These are phyloP conservation scores for Paramecium caudatum DNA, from an alignment of 73 alveolate species.

Conservation along the genomic window DNA sequence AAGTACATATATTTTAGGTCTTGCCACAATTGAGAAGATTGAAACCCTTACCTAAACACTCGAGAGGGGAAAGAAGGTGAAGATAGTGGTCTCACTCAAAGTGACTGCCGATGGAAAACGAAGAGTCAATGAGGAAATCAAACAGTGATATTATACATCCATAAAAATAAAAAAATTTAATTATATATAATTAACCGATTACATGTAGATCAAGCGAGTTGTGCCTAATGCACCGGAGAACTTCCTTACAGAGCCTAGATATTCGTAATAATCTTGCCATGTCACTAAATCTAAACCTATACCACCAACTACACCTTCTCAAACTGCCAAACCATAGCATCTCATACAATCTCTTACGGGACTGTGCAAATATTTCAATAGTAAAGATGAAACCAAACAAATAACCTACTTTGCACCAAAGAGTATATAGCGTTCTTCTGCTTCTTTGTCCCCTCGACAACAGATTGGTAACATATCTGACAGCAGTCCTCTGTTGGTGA, in stretches of 20 bases:
- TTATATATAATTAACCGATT: no score
- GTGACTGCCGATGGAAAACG: slow-evolving; percentile 67
- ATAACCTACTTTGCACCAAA: background rate
- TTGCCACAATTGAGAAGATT: slow-evolving; percentile 53
- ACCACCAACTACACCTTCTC: background rate
- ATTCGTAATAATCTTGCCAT: slow-evolving; percentile 13
- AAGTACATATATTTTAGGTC: background rate
- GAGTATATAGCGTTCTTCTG: slow-evolving; percentile 13
- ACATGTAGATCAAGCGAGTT: background rate
- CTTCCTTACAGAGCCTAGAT: background rate
- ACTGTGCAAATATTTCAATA: background rate
- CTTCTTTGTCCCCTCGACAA: background rate
- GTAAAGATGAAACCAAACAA: background rate
- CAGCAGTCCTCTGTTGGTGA: slow-evolving; percentile 23
- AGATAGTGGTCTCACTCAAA: slow-evolving; percentile 32
- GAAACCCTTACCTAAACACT: slow-evolving; percentile 8
- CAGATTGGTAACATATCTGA: background rate
- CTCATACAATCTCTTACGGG: slow-evolving; percentile 6
- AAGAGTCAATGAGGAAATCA: slow-evolving; percentile 62
- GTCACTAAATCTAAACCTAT: background rate
- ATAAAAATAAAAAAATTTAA: no score
- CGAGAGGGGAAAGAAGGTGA: slow-evolving; percentile 5
- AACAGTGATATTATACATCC: no score
- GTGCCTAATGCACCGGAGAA: background rate
- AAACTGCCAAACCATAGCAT: background rate